Percentiles rank a stretch among this genome's conserved stretches.
phyloP scores from a whole-genome alignment of 2,329 filamentous ascomycete genomes.

The Penicillium aurantiogriseum region DNA sequence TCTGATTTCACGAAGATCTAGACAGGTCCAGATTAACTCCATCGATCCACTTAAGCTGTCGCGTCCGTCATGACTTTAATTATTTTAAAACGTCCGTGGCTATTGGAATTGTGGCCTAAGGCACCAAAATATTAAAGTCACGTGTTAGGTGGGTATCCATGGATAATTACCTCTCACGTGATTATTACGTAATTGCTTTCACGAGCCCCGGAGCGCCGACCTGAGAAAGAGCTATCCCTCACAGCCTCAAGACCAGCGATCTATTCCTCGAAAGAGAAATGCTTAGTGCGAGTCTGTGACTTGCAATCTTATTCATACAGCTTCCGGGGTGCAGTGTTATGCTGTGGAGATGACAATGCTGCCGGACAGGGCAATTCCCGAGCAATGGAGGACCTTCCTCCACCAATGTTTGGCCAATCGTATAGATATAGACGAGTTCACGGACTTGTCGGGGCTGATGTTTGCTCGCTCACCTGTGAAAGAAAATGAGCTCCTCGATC shows the following conservation, averaged over 20 bases:
- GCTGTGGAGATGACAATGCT: conserved; percentile 14
- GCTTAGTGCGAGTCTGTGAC: background rate
- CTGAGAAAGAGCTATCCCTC: conserved; percentile 2
- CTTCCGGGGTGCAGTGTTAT: conserved; percentile 11
- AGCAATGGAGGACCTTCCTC: conserved; percentile 41
- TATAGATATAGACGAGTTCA: conserved; percentile 41
- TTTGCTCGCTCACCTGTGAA: conserved; percentile 32
- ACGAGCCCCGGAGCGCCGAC: background rate
- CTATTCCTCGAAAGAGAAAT: conserved; percentile 1
- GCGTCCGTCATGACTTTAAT: background rate
- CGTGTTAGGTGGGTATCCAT: accelerated
- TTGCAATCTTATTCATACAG: background rate
- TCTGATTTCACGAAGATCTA: too few relatives aligned
- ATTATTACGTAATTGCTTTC: background rate
- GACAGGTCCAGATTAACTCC: background rate
- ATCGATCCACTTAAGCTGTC: background rate
- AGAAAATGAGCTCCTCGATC: conserved; percentile 34
- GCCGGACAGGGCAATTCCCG: conserved; percentile 25
- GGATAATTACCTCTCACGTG: background rate
- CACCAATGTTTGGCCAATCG: conserved; percentile 38
- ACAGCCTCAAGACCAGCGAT: background rate
- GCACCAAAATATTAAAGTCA: background rate
- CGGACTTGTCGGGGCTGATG: conserved; percentile 37
- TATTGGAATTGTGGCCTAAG: background rate
- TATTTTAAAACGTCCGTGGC: background rate